Percentiles rank a stretch among this genome's conserved stretches.
Evolutionary conservation across 495 filamentous ascomycete species (phyloP).

Genomic region (Penicillium coffeae): DNA sequence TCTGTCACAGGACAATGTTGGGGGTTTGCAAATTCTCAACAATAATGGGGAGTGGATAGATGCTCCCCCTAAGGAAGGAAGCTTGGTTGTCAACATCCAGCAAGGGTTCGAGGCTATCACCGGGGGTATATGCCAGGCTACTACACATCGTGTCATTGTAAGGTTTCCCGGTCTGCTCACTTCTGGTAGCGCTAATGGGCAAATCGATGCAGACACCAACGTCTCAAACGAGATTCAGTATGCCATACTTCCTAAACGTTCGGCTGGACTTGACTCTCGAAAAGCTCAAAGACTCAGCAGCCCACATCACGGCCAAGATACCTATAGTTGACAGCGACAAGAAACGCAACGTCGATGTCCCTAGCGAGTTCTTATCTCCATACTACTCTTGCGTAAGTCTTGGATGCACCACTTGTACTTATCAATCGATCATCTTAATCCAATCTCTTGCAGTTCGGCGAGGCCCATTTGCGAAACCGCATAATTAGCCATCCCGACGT

Average conservation of each 20-base stretch:
- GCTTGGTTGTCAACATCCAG: constrained; percentile 59
- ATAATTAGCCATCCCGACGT: constrained; percentile 90
- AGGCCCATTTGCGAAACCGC: constrained; percentile 64
- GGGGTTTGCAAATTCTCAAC: constrained; percentile 49
- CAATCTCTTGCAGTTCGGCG: constrained; percentile 33
- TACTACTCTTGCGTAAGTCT: constrained; percentile 37
- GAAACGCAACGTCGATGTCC: constrained; percentile 38
- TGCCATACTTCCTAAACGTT: constrained; percentile 91
- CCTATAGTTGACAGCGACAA: constrained; percentile 34
- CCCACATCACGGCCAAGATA: constrained; percentile 34
- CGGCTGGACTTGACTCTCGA: constrained; percentile 75
- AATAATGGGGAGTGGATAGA: constrained; percentile 48
- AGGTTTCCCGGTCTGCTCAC: not conserved
- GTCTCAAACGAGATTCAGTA: constrained; percentile 60
- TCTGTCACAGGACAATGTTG: constrained; percentile 50
- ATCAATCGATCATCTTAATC: not conserved
- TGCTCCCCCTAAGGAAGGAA: constrained; percentile 43
- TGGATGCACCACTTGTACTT: not conserved
- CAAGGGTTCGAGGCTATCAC: constrained; percentile 91
- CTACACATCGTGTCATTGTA: constrained; percentile 74
- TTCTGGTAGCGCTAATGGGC: too few relatives aligned
- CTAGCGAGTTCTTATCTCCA: constrained; percentile 42
- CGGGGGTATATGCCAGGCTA: constrained; percentile 76
- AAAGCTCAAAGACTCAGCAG: constrained; percentile 31
- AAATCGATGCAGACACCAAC: constrained; percentile 41